A percentile compares a stretch with the other conserved stretches of the same genome.
These are phyloP conservation scores for Penicillium paneum DNA, from an alignment of 2,329 filamentous ascomycete species.

Conservation along the genomic window DNA sequence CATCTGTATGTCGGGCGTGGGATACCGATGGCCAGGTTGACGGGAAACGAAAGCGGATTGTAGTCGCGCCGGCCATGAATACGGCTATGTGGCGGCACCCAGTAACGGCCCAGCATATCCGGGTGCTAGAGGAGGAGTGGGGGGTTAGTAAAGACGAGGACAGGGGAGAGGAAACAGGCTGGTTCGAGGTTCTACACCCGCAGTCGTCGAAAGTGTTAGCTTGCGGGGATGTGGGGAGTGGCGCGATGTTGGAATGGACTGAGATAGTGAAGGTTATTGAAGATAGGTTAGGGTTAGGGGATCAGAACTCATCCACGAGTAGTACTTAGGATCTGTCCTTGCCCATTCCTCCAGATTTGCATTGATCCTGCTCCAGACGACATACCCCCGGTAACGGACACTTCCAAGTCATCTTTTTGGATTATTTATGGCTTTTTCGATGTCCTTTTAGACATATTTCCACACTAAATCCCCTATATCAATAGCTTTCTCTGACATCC, in stretches of 20 bases:
- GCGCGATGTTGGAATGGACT: slow-evolving; percentile 76
- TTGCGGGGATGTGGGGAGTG: slow-evolving; percentile 75
- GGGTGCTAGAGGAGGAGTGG: slow-evolving; percentile 69
- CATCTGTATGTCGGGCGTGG: slow-evolving; percentile 76
- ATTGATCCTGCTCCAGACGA: too few relatives aligned
- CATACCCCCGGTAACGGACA: background rate
- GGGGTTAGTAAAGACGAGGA: slow-evolving; percentile 43
- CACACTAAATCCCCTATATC: too few relatives aligned
- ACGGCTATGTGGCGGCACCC: slow-evolving; percentile 84
- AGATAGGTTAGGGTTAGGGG: slow-evolving; percentile 21
- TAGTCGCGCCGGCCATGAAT: slow-evolving; percentile 80
- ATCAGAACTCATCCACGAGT: background rate
- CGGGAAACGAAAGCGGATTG: slow-evolving; percentile 57
- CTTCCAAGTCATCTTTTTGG: background rate
- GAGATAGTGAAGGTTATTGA: slow-evolving; percentile 66
- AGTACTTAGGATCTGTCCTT: background rate
- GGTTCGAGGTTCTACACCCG: slow-evolving; percentile 70
- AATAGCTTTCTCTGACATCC: too few relatives aligned
- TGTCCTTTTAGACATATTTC: background rate
- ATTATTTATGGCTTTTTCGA: background rate
- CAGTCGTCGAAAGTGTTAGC: slow-evolving; percentile 69
- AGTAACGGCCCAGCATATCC: slow-evolving; percentile 68
- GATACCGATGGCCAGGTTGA: slow-evolving; percentile 64
- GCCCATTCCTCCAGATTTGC: background rate
- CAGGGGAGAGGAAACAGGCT: slow-evolving; percentile 36